Conservation (phyloP, 768 basidiomycete species). For the Neoboletus subvelutipes region DNA sequence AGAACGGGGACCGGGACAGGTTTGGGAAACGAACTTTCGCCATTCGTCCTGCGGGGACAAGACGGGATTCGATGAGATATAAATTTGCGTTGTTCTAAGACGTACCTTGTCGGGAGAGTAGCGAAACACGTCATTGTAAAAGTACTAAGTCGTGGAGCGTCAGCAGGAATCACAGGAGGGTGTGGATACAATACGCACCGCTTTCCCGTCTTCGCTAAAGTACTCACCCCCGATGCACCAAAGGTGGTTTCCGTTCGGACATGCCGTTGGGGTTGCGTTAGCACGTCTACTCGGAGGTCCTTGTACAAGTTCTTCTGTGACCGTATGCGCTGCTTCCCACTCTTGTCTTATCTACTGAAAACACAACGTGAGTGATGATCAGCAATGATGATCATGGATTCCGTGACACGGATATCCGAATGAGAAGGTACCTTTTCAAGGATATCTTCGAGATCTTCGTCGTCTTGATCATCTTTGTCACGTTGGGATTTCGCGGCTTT, state of each 20-base stretch:
- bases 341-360: slow-evolving; percentile 71
- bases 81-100: neutral
- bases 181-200: slow-evolving; percentile 43
- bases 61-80: neutral
- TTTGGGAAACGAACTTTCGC: slow-evolving; percentile 80
- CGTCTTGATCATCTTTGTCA: slow-evolving; percentile 59
- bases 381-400: neutral
- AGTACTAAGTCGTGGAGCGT: slow-evolving; percentile 49
- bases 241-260: slow-evolving; percentile 76
- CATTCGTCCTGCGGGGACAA: slow-evolving; percentile 67
- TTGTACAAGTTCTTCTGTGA: slow-evolving; percentile 82
- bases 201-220: slow-evolving; percentile 82
- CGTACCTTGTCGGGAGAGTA: slow-evolving; percentile 79
- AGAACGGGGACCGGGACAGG: slow-evolving; percentile 83
- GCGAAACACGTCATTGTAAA: slow-evolving; percentile 85
- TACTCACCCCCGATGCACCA: slow-evolving; percentile 88
- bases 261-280: slow-evolving; percentile 78
- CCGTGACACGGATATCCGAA: neutral
- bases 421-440: slow-evolving; percentile 62
- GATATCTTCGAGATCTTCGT: slow-evolving; percentile 81
- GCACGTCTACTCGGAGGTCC: slow-evolving; percentile 82
- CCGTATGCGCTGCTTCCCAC: slow-evolving; percentile 79
- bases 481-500: slow-evolving; percentile 45
- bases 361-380: slow-evolving; percentile 1
- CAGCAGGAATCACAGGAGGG: neutral